Base-by-base conservation (phyloP, 2,329 filamentous ascomycete species). In the Pseudomassariella vexata region DNA sequence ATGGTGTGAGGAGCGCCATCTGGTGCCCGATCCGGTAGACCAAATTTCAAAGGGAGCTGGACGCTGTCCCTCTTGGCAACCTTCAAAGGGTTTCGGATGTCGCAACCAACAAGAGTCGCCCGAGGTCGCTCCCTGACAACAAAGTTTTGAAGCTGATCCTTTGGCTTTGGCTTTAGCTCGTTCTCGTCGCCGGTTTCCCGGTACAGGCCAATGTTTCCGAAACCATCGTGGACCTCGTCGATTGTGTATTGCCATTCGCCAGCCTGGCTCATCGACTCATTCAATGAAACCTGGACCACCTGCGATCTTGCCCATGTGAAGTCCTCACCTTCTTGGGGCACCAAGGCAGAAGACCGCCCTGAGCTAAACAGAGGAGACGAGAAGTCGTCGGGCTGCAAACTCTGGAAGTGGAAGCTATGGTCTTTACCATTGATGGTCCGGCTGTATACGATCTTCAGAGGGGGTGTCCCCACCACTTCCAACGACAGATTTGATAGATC, bases 371-470 rank as follows among this genome's bases (percentile, higher is more conserved):
- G 65, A 1, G 88, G 87, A 1, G 87, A 94, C 3, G 74, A 68
- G 48, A 89, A 82, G 21, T 85, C 85, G 29, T 95, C 88, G 0
- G 92, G 89, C 47, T 95, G 89, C 26, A 98, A 77, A 49, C 86
- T 95, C 58, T 96, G 89, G 47, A 94, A 90, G 41, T 90, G 87
- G 45, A 89, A 87, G 38, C 85, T 85, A 46, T 82, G 80, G 42
- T 94, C 79, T 42, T 85, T 82, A 39, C 79, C 78, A 46, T 96
- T 95, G 46, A 95, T 80, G 6, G 79, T 82, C 33, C 88, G 82
- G 48, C 86, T 92, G 59, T 98, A 98, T 47, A 86, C 85, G 46
- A 98, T 85, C 54, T 89, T 89, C 42, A 98, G 68, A 3, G 92
- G 92, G 3, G 94, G 86, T 0, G 88, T 94, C 12, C 92, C 92